phyloP scores from a whole-genome alignment of 257 asterid genomes.

The Osmanthus fragrans region DNA sequence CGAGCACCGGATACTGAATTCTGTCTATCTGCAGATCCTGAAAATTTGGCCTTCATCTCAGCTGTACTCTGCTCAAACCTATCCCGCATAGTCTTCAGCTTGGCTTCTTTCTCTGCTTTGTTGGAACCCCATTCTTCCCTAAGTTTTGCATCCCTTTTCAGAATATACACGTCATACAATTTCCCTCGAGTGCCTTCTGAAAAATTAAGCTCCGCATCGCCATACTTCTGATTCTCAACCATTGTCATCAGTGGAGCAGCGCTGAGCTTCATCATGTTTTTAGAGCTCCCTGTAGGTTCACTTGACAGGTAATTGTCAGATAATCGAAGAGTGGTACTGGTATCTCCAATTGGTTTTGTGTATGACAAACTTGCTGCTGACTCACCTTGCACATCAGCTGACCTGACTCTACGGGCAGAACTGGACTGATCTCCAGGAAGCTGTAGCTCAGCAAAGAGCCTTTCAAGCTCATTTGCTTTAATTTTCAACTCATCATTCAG shows the following conservation, averaged over 20 bases:
- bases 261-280: constrained; percentile 35
- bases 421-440: constrained; percentile 67
- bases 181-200: constrained; percentile 79
- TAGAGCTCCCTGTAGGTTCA: constrained; percentile 49
- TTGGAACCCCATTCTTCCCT: constrained; percentile 86
- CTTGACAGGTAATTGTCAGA: constrained; percentile 32
- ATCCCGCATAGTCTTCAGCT: constrained; percentile 83
- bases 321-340: constrained; percentile 33
- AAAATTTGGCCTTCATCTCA: constrained; percentile 76
- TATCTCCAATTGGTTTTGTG: constrained; percentile 38
- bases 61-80: constrained; percentile 75
- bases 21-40: constrained; percentile 53
- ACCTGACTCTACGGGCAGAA: constrained; percentile 45
- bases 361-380: constrained; percentile 39
- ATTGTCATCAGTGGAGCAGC: constrained; percentile 30
- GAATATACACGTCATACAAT: constrained; percentile 66
- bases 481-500: constrained; percentile 78
- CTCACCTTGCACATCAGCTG: constrained; percentile 43
- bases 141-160: constrained; percentile 87
- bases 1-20: constrained; percentile 45
- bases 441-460: constrained; percentile 80
- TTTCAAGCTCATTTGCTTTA: constrained; percentile 95
- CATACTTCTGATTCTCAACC: constrained; percentile 40
- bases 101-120: constrained; percentile 84
- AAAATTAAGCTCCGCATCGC: constrained; percentile 56